Percentiles rank a stretch among this genome's conserved stretches.
phyloP scores from a whole-genome alignment of 129 eudicot species.

The Flaveria ramosissima region DNA sequence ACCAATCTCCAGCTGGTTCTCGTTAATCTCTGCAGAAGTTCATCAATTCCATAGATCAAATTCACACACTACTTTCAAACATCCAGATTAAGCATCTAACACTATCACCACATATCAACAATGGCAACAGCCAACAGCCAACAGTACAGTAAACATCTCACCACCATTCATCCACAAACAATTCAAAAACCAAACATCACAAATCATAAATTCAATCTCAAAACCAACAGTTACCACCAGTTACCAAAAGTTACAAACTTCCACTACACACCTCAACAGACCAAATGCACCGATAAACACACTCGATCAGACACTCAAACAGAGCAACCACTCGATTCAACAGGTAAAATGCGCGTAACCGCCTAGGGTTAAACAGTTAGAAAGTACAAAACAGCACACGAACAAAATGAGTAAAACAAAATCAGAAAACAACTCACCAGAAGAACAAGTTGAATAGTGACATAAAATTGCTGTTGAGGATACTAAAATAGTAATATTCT shows the following conservation, averaged over 20 bases:
- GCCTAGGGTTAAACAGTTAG: constrained; percentile 11
- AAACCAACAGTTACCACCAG: no score
- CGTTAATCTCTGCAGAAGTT: constrained; percentile 2
- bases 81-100: background rate
- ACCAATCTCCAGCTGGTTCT: constrained; percentile 5
- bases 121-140: background rate
- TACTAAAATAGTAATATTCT: background rate
- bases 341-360: constrained; percentile 13
- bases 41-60: background rate
- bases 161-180: background rate
- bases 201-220: background rate
- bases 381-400: background rate
- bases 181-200: background rate
- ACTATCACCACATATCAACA: background rate
- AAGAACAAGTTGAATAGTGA: constrained; percentile 11
- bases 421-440: constrained; percentile 10
- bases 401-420: background rate
- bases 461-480: background rate
- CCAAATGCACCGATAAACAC: background rate
- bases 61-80: background rate
- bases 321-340: background rate
- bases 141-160: background rate
- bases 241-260: background rate
- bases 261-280: background rate
- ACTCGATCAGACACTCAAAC: constrained; percentile 8